phyloP scores from a whole-genome alignment of 2,329 filamentous ascomycete genomes.

The Cyphellophora attinorum region DNA sequence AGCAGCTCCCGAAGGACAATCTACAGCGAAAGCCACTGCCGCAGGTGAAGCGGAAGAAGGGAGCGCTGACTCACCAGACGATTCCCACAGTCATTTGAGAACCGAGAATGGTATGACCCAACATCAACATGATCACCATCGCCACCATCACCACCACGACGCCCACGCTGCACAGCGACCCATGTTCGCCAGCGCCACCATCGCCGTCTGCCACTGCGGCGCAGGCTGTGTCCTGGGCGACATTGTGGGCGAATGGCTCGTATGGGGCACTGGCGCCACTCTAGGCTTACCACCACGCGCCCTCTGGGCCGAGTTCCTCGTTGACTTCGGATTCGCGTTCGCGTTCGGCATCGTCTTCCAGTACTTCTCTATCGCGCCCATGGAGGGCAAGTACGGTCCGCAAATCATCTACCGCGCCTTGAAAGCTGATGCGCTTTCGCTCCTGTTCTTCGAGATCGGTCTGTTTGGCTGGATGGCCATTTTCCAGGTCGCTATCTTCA shows the following conservation, averaged over 20 bases:
- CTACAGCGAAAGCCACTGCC: background rate
- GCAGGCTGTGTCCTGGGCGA: slow-evolving; percentile 25
- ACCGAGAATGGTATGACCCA: background rate
- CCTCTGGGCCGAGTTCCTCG: slow-evolving; percentile 14
- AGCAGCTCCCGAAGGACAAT: slow-evolving; percentile 1
- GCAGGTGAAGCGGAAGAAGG: slow-evolving; percentile 1
- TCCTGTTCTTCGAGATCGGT: slow-evolving; percentile 22
- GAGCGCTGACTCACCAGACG: background rate
- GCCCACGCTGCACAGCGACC: slow-evolving; percentile 4
- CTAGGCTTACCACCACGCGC: slow-evolving; percentile 11
- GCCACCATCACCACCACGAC: slow-evolving; percentile 3
- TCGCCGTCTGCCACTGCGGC: slow-evolving; percentile 24
- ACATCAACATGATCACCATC: slow-evolving; percentile 1
- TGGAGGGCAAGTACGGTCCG: slow-evolving; percentile 20
- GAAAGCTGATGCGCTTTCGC: slow-evolving; percentile 22
- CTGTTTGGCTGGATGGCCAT: slow-evolving; percentile 23
- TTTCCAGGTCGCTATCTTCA: slow-evolving; percentile 21
- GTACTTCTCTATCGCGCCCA: slow-evolving; percentile 25
- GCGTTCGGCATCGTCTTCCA: slow-evolving; percentile 23
- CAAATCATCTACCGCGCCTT: slow-evolving; percentile 18
- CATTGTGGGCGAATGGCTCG: slow-evolving; percentile 24
- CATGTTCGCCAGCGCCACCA: slow-evolving; percentile 19
- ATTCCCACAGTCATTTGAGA: slow-evolving; percentile 1
- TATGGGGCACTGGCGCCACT: slow-evolving; percentile 19
- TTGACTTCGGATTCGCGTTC: slow-evolving; percentile 21